Evolutionary conservation across 192 early-diverging fungal species (phyloP).

Genomic region (Umbelopsis sp.): DNA sequence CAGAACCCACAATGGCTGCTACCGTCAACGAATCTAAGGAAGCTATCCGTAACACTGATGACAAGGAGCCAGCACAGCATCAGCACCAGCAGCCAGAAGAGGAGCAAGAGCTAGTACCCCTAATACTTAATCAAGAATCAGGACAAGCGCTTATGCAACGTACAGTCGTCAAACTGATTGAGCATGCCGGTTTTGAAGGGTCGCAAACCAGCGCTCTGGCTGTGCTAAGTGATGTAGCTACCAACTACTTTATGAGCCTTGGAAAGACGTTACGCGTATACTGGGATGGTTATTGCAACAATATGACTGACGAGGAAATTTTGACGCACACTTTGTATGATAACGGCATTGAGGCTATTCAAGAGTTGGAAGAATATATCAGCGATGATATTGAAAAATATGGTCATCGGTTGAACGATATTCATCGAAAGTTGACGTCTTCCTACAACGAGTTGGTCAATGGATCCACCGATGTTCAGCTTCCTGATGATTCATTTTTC

Average conservation of each 20-base stretch:
- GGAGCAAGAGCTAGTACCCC: conserved; percentile 45
- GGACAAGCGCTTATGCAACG: conserved; percentile 66
- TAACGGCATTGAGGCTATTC: conserved; percentile 73
- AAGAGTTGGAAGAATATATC: conserved; percentile 78
- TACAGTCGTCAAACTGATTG: conserved; percentile 65
- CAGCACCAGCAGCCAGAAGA: not conserved
- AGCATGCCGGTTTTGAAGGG: conserved; percentile 92
- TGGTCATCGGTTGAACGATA: conserved; percentile 70
- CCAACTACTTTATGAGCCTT: conserved; percentile 81
- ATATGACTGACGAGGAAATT: conserved; percentile 83
- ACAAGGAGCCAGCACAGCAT: not conserved
- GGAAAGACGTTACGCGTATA: conserved; percentile 82
- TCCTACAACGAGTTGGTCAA: conserved; percentile 72
- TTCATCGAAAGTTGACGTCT: conserved; percentile 73
- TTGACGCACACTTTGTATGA: conserved; percentile 78
- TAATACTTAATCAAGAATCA: conserved; percentile 57
- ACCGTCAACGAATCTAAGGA: not conserved
- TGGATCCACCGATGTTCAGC: conserved; percentile 38
- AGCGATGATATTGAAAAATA: conserved; percentile 79
- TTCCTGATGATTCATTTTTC: conserved; percentile 25
- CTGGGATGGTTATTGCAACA: conserved; percentile 70
- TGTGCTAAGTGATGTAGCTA: conserved; percentile 76
- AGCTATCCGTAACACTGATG: not conserved
- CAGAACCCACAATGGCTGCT: not conserved
- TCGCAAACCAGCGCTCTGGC: conserved; percentile 64